phyloP scores from a whole-genome alignment of 345 rosid genomes.

The Excoecaria agallocha region DNA sequence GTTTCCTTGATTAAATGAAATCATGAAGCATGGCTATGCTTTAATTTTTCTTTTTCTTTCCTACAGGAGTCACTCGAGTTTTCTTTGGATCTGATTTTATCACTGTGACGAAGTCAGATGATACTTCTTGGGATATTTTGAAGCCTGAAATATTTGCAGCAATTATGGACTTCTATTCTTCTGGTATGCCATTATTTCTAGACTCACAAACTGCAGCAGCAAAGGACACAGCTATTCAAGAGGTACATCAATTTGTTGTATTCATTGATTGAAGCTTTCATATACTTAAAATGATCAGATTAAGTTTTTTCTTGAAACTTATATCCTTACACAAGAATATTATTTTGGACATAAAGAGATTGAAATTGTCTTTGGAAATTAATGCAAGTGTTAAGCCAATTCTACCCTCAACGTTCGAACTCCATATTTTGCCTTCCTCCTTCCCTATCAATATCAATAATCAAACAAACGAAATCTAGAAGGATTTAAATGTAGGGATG shows the following conservation, averaged over 20 bases:
- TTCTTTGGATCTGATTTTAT: slow-evolving; percentile 91
- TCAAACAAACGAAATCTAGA: background rate
- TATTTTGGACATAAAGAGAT: background rate
- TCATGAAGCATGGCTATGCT: background rate
- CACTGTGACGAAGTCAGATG: slow-evolving; percentile 87
- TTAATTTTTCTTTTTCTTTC: slow-evolving; percentile 17
- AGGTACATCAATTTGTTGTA: slow-evolving; percentile 37
- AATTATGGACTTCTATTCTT: slow-evolving; percentile 91
- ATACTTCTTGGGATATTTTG: slow-evolving; percentile 74
- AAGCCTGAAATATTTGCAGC: slow-evolving; percentile 93
- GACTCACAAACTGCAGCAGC: slow-evolving; percentile 70
- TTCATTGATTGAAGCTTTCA: background rate
- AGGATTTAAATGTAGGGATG: background rate
- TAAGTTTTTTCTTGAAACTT: background rate
- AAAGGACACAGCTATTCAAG: slow-evolving; percentile 81
- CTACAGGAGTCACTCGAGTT: slow-evolving; percentile 70
- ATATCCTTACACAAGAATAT: background rate
- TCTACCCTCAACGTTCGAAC: background rate
- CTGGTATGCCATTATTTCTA: slow-evolving; percentile 78
- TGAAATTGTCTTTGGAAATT: background rate
- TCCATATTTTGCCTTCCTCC: too few relatives aligned
- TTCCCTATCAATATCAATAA: background rate
- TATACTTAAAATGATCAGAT: too few relatives aligned
- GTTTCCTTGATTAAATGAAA: background rate
- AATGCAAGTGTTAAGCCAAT: background rate